Evolutionary conservation across 495 filamentous ascomycete genomes (phyloP), one percentile per base, ranked within the genome.

Genomic region (Aspergillus nanangensis): DNA sequence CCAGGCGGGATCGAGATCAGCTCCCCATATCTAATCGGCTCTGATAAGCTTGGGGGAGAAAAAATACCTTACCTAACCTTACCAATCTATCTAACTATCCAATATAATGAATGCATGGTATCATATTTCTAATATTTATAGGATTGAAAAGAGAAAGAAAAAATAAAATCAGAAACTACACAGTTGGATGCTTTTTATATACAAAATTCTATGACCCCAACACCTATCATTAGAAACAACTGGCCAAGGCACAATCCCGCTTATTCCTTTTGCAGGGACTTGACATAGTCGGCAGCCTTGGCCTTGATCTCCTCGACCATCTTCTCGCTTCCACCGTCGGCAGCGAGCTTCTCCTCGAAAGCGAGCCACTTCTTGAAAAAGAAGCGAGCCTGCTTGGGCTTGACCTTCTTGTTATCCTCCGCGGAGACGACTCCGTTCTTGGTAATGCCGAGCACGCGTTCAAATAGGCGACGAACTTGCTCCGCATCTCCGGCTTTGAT

Each of bases 281-380:
- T 75, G 29, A 77, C 79, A 48, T 76, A 93, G 52, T 86, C 83
- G 48, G 77, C 81, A 13, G 88, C 89, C 65, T 79, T 84, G 8
- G 80, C 83, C 56, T 83, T 82, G 25, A 89, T 87, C 43, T 75
- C 78, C 55, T 88, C 84, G 40, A 83, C 72, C 52, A 75, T 79
- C 76, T 86, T 88, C 45, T 75, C 66, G 56, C 87, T 81, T 3
- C 86, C 87, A 44, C 76, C 72, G 2, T 60, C 55, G 3, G 58
- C 56, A 38, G 61, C 64, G 13, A 68, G 56, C 66, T 80, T 80
- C 69, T 81, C 82, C 70, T 95, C 89, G 69, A 82, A 92, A 50
- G 78, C 72, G 46, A 84, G 75, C 89, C 89, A 95, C 54, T 86
- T 78, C 63, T 85, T 83, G 61, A 94, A 95, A 71, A 90, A 83